These are phyloP conservation scores for Suillus decipiens DNA, from an alignment of 768 basidiomycete genomes.

Conservation along the genomic window DNA sequence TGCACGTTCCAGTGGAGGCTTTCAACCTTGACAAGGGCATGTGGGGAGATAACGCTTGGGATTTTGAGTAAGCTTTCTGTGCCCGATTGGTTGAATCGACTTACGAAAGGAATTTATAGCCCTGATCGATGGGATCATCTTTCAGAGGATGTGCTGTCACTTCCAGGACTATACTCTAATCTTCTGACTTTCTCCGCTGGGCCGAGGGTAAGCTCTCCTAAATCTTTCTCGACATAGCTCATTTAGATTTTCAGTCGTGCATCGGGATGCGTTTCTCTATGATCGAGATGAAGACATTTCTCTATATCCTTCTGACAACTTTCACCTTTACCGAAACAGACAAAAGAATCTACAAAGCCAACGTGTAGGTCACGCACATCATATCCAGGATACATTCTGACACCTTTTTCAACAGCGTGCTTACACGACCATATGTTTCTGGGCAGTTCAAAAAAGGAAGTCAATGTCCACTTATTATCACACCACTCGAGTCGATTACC, in stretches of 20 bases:
- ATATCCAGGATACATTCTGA: slow-evolving; percentile 4
- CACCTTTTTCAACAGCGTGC: slow-evolving; percentile 41
- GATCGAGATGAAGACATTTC: slow-evolving; percentile 80
- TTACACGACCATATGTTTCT: slow-evolving; percentile 63
- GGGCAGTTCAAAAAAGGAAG: slow-evolving; percentile 58
- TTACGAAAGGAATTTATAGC: slow-evolving; percentile 36
- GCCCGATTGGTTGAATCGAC: background rate
- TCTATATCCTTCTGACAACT: slow-evolving; percentile 67
- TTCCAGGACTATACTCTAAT: slow-evolving; percentile 74
- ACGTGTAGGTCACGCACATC: slow-evolving; percentile 50
- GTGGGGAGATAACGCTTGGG: slow-evolving; percentile 84
- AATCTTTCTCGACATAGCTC: background rate
- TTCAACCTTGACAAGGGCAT: slow-evolving; percentile 76
- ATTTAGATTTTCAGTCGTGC: slow-evolving; percentile 57
- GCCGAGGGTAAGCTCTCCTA: slow-evolving; percentile 58
- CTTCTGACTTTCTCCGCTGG: slow-evolving; percentile 79
- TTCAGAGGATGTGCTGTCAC: slow-evolving; percentile 63
- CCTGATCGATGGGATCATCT: slow-evolving; percentile 83
- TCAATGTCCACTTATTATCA: slow-evolving; percentile 61
- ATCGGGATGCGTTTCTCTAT: slow-evolving; percentile 82
- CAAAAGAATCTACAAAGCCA: slow-evolving; percentile 56
- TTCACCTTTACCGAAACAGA: slow-evolving; percentile 59
- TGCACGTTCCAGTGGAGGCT: slow-evolving; percentile 79
- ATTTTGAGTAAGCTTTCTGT: slow-evolving; percentile 60
- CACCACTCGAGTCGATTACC: slow-evolving; percentile 12